Evolutionary conservation across 2,329 filamentous ascomycete genomes (phyloP), one percentile per base, ranked within the genome.

Genomic region (Talaromyces sp.): DNA sequence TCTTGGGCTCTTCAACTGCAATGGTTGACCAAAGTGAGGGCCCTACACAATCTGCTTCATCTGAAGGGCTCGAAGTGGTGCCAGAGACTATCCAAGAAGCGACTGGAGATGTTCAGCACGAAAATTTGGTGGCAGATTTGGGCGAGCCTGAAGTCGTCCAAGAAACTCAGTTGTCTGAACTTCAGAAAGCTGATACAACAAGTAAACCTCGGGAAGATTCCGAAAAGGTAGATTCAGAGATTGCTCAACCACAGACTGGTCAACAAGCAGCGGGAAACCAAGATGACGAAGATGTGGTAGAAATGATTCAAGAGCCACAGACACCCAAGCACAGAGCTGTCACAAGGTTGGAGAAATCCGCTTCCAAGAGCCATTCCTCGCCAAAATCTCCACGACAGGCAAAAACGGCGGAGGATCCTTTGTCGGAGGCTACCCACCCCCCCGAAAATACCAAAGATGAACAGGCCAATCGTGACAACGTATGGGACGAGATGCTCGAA

Each of bases 1-100:
- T 76, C 6, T 65, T 76, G 8, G 70, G 71, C 18, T 57, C 36
- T 33, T 54, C 59, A 14, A 31, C 16, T 42, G 12, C 27, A 12
- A 30, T 8, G 9, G 9, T 18, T 12, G 23, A n/a, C 40, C 7
- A 51, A 28, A 59, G 23, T 28, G 12, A 57, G 33, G 14, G 9
- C 27, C 16, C 18, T 9, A 8, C 28, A n/a, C 40, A 51, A 16
- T 12, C 40, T 44, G 10, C 16, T 10, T 47, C 47, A 36, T 34
- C 16, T 34, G 34, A 51, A n/a, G 56, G 57, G 27, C 36, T 33
- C 23, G 60, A 59, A 1, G 36, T 59, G 5, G 44, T 59, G 9
- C 40, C 42, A 9, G 61, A 59, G 34, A 56, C 61, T 44, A 16
- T 53, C 9, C 51, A 56, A 56, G 52, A 56, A 30, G 28, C 0